Conservation (phyloP, 768 basidiomycete species). For the Russula lepida region DNA sequence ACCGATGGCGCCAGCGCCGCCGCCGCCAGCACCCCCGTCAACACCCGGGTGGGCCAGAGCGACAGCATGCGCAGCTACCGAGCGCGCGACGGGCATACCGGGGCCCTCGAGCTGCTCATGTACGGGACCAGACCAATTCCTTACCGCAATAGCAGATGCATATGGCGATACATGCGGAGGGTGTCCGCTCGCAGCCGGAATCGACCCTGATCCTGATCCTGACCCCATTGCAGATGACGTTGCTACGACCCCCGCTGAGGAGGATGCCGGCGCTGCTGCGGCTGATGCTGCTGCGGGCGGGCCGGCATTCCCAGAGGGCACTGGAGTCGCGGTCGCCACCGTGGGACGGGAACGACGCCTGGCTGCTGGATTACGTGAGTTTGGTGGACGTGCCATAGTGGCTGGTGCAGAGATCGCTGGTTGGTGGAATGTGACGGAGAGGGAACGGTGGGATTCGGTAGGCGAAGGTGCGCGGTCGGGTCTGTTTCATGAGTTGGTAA, state of each 20-base stretch:
- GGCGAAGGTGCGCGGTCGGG: conserved; percentile 60
- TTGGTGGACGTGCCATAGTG: conserved; percentile 21
- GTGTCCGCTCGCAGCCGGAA: neutral
- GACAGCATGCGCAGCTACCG: conserved; percentile 29
- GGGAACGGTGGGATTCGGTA: conserved; percentile 59
- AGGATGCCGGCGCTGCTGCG: conserved; percentile 16
- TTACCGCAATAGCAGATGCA: conserved; percentile 28
- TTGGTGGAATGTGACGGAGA: conserved; percentile 54
- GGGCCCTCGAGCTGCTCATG: conserved; percentile 63
- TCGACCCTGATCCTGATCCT: neutral
- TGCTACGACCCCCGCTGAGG: conserved; percentile 6
- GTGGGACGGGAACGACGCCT: conserved; percentile 17
- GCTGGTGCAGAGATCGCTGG: conserved; percentile 20
- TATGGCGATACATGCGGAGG: neutral
- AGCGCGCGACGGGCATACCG: conserved; percentile 63
- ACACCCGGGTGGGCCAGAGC: conserved; percentile 31
- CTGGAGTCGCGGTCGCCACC: conserved; percentile 10
- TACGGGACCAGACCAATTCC: conserved; percentile 28
- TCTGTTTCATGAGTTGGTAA: conserved; percentile 29
- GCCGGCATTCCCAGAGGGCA: conserved; percentile 3
- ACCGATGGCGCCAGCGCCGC: neutral
- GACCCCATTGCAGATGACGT: conserved; percentile 20
- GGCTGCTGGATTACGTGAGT: conserved; percentile 32
- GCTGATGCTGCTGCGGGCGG: conserved; percentile 12
- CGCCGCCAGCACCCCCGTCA: conserved; percentile 27